Evolutionary conservation across 768 basidiomycete species (phyloP), one percentile per base, ranked within the genome.

Genomic region (Leccinum rimulosum): DNA sequence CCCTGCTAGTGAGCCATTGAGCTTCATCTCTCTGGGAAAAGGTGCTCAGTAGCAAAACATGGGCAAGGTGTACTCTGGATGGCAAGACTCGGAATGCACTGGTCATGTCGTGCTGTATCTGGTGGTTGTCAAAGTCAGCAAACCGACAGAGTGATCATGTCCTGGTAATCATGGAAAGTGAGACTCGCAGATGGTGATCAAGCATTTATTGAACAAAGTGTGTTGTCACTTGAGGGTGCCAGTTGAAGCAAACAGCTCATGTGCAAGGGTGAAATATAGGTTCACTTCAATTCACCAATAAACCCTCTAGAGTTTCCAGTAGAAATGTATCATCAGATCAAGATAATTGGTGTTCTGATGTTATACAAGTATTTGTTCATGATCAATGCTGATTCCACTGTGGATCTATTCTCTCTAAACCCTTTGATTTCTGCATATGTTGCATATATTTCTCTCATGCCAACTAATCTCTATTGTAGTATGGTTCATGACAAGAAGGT

Each of bases 261-360:
- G 3, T 5, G 14, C 15, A 22, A 58, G 22, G 2, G 2, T 12
- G 36, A 15, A 47, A 54, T 3, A 25, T 60, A 94, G 93, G 97
- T 98, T 49, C 97, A 98, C 75, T 98, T 95, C 75, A 93, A 95
- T 72, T 75, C 93, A 22, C 88, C 95, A 0, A 98, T 99, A 97
- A 93, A 90, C 68, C 97, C 97, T 0, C 76, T 96, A 61, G 97
- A 99, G 76, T 76, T 99, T 25, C 25, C 25, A 25, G 25, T 25
- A 54, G 97, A 99, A 78, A 96, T 99, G 78, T 98, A 95, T 70
- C 97, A 98, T 72, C 97, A 99, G 75, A 95, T 98, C 82, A 94
- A 98, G 83, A 99, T 98, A 55, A 98, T 99, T 66, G 97, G 97
- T 74, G 94, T 99, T 75, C 97, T 96, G 3, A 88, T 93, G 0